Conservation (phyloP, 495 filamentous ascomycete species). For the Parmelia sp. region DNA sequence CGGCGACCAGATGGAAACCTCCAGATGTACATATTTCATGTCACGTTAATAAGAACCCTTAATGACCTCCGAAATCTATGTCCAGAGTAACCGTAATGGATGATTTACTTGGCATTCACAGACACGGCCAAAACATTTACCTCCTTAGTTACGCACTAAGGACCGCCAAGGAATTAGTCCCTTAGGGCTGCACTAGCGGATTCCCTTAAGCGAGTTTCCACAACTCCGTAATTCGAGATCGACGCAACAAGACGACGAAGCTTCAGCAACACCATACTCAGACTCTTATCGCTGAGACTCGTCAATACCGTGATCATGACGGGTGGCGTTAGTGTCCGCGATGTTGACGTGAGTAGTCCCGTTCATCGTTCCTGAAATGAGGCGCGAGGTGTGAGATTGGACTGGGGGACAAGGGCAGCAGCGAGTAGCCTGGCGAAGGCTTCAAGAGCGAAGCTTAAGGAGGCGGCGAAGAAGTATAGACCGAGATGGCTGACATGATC, state of each 20-base stretch:
- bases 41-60: neutral
- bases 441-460: neutral
- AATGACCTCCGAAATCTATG: neutral
- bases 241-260: slow-evolving; percentile 1
- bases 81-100: neutral
- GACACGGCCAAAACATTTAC: too few species aligned
- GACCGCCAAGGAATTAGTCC: neutral
- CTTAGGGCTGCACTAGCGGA: slow-evolving; percentile 13
- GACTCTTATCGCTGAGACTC: slow-evolving; percentile 6
- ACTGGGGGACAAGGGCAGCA: neutral
- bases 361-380: slow-evolving; percentile 27
- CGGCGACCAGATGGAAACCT: neutral
- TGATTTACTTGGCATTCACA: too few species aligned
- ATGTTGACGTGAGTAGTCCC: slow-evolving; percentile 73
- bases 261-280: slow-evolving; percentile 5
- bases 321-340: slow-evolving; percentile 71
- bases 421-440: neutral
- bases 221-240: slow-evolving; percentile 15
- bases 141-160: neutral
- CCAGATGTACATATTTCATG: neutral
- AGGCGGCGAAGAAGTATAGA: slow-evolving; percentile 21
- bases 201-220: slow-evolving; percentile 12
- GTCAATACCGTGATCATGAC: slow-evolving; percentile 62
- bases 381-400: neutral
- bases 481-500: neutral